Base-by-base conservation (phyloP, 805 yeast species). In the Cyberlindnera mississippiensis region DNA sequence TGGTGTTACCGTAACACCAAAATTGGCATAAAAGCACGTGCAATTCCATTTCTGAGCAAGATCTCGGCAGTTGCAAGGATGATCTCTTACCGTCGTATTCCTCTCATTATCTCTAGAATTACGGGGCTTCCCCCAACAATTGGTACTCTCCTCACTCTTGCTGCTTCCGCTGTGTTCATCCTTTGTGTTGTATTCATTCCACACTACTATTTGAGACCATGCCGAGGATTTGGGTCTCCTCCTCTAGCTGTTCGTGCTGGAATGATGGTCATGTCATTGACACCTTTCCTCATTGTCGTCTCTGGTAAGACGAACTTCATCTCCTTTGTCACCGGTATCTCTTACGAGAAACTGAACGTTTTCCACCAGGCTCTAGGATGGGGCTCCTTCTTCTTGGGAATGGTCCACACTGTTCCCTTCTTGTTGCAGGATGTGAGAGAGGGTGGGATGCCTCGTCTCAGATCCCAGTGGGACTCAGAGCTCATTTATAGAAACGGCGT, bases 141-240 rank as follows among this genome's bases (percentile, higher is more conserved):
- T 51, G 68, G 67, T 38, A 50, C 68, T 42, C 27, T 66, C 52
- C 2, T 61, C 51, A 27, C 64, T 40, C 33, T 77, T 42, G 43
- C 37, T 2, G 52, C 57, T 16, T 67, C 60, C 38, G 57, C 53
- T 40, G 54, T 69, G 30, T 72, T 70, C 46, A 35, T 58, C 6
- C 33, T 65, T 7, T 55, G 63, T 13, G 59, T 58, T 44, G 42
- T 59, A 15, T 66, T 67, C 27, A 52, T 66, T 56, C 81, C 82
- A 6, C 75, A 70, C 39, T 66, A 67, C 36, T 75, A 72, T 68
- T 72, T 72, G 46, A 59, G 81, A 42, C 75, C 60, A 0, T 78
- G 83, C 53, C 28, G 59, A 4, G 78, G 76, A 0, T 76, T 76
- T 56, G 83, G 82, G 2, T 65, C 78, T 3, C 78, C 82, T n/a